These are phyloP conservation scores for Thelephora ganbajun DNA, from an alignment of 768 basidiomycete genomes.

Conservation along the genomic window DNA sequence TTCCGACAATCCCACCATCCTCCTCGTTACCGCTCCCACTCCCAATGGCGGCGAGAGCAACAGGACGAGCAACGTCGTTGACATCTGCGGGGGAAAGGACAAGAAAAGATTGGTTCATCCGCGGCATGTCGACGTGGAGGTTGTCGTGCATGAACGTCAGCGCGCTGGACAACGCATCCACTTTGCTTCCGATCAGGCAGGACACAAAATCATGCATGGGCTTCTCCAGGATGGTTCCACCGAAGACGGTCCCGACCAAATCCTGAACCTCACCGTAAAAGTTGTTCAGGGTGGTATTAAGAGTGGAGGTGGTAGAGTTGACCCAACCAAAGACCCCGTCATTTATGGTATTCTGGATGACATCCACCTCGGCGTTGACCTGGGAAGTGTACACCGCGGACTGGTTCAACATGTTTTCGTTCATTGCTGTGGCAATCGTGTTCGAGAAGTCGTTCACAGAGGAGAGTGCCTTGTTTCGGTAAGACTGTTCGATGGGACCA, in stretches of 20 bases:
- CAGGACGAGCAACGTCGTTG: slow-evolving; percentile 64
- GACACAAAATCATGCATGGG: slow-evolving; percentile 79
- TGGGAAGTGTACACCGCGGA: slow-evolving; percentile 64
- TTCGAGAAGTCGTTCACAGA: slow-evolving; percentile 54
- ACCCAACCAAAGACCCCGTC: slow-evolving; percentile 91
- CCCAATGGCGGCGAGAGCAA: slow-evolving; percentile 72
- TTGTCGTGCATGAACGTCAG: slow-evolving; percentile 88
- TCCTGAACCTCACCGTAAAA: slow-evolving; percentile 83
- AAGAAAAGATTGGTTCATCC: slow-evolving; percentile 60
- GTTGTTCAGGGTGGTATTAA: slow-evolving; percentile 74
- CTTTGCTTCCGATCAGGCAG: slow-evolving; percentile 87
- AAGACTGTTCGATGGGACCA: slow-evolving; percentile 56
- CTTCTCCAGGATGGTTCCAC: slow-evolving; percentile 66
- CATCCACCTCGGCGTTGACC: slow-evolving; percentile 59
- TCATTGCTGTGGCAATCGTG: slow-evolving; percentile 63
- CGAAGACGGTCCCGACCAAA: slow-evolving; percentile 66
- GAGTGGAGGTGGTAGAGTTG: slow-evolving; percentile 72
- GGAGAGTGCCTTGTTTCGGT: slow-evolving; percentile 43
- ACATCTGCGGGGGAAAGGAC: slow-evolving; percentile 61
- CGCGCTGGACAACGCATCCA: slow-evolving; percentile 73
- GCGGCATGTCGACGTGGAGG: slow-evolving; percentile 67
- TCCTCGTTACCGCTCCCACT: slow-evolving; percentile 33
- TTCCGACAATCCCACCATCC: slow-evolving; percentile 51
- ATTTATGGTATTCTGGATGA: slow-evolving; percentile 67
- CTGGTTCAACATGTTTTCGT: slow-evolving; percentile 71